Conservation (phyloP, 2,329 filamentous ascomycete species). For the Venturiaceae sp. region DNA sequence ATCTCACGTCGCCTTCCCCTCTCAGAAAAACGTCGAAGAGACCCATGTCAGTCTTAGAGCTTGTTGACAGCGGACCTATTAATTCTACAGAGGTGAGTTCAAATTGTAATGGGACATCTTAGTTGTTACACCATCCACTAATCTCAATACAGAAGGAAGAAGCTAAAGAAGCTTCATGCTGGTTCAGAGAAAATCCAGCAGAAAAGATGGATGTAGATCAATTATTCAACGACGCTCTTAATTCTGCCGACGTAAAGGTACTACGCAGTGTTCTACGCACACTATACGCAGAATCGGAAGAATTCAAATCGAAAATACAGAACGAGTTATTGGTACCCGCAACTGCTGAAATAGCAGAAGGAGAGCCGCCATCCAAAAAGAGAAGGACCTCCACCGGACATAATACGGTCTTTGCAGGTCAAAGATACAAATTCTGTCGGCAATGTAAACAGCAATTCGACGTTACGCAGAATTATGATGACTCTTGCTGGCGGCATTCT, state of each 20-base stretch:
- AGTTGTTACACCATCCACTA: no score
- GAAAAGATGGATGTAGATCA: background rate
- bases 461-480: background rate
- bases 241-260: background rate
- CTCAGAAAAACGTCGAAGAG: background rate
- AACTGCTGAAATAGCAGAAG: background rate
- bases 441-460: background rate
- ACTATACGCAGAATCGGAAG: background rate
- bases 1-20: background rate
- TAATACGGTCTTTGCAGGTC: background rate
- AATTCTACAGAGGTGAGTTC: no score
- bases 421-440: background rate
- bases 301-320: background rate
- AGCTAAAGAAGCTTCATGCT: background rate
- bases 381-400: background rate
- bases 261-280: background rate
- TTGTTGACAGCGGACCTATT: background rate
- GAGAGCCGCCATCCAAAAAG: background rate
- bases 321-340: background rate
- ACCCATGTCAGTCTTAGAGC: background rate
- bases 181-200: background rate
- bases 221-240: background rate
- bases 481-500: background rate
- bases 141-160: background rate
- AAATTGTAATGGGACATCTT: no score